Conservation (phyloP, 1,284 basidiomycete species). For the Phylloporus sp. region DNA sequence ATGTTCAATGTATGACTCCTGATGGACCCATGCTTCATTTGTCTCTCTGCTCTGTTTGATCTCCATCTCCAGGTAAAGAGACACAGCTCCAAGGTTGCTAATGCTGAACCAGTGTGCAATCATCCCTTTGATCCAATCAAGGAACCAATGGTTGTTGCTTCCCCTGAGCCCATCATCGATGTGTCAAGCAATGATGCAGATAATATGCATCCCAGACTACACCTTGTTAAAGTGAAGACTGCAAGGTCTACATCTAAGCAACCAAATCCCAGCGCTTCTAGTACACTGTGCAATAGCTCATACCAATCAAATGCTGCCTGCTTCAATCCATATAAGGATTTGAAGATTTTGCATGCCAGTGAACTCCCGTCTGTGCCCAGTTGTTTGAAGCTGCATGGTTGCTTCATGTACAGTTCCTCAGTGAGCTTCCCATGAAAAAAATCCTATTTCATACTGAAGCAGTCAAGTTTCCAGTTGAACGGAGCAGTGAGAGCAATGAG, state of each 20-base stretch:
- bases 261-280: neutral
- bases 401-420: neutral
- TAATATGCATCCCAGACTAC: neutral
- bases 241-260: neutral
- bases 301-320: neutral
- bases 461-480: slow-evolving; percentile 23
- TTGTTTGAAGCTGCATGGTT: neutral
- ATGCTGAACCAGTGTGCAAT: slow-evolving; percentile 4
- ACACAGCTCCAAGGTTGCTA: slow-evolving; percentile 8
- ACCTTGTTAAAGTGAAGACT: neutral
- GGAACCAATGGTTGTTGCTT: neutral
- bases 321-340: neutral
- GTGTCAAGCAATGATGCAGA: slow-evolving; percentile 21
- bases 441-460: slow-evolving; percentile 2
- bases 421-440: neutral
- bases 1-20: slow-evolving; percentile 5
- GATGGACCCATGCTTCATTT: slow-evolving; percentile 10
- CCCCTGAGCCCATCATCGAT: slow-evolving; percentile 1
- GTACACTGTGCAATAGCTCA: neutral
- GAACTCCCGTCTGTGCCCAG: too few species aligned
- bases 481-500: slow-evolving; percentile 26
- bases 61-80: slow-evolving; percentile 14
- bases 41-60: neutral
- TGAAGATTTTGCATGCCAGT: too few species aligned
- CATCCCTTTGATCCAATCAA: slow-evolving; percentile 1